Evolutionary conservation across 73 alveolate genomes (phyloP), one percentile per base, ranked within the genome.

Genomic region (Blepharisma japonicum): DNA sequence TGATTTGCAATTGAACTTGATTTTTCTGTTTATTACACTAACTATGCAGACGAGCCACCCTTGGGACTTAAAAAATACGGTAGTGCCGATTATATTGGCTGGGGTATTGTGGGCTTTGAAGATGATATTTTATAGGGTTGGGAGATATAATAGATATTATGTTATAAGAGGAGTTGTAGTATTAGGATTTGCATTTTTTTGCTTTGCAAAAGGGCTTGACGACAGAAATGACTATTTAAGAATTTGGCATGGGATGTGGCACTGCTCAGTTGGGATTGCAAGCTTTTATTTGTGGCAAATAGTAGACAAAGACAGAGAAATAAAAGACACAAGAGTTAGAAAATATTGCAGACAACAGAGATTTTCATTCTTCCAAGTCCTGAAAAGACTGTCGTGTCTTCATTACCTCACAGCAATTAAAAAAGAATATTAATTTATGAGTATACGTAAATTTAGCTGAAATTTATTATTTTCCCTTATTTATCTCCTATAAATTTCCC

Each of bases 181-280:
- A 6, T 48, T 68, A 46, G 25, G 42, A 7, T 6, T 48, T 0
- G 86, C 82, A 0, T 61, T 68, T 1, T 8, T 68, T 6, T 79
- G 54, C 45, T 79, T 79, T 45, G 32, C 42, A 11, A 5, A 50
- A 68, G 45, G 81, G 5, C n/a, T 61, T 18, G 71, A 79, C 56
- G 86, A 79, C 54, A 27, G 6, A 20, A 25, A 79, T 8, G 86
- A 79, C 56, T 68, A 79, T 45, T 21, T 79, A 0, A 79, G 86
- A 79, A 45, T 79, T 46, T 46, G 56, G 32, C 86, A 79, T 71
- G 86, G 86, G 18, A 79, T 79, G 82, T 79, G 86, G 86, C 86
- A 79, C 56, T 11, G 45, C 0, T 45, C 56, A 9, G 71, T 79
- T 6, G 76, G 83, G 14, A 5, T 79, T 5, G 39, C 54, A 14